Evolutionary conservation across 108 stramenopile species (phyloP).

Genomic region (Cyclotella cryptica): DNA sequence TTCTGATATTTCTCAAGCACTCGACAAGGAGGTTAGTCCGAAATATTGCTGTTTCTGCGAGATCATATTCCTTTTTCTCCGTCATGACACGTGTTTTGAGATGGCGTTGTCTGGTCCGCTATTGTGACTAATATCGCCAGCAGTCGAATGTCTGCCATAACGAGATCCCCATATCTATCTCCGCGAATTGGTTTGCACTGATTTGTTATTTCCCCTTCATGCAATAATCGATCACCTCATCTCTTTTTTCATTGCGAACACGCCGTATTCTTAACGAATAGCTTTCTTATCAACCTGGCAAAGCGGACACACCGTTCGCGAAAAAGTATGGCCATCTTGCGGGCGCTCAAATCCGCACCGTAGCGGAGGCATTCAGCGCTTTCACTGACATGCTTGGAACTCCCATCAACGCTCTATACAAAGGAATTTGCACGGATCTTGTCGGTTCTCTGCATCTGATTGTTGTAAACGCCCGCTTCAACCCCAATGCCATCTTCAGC

Average conservation of each 20-base stretch:
- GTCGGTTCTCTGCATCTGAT: constrained; percentile 93
- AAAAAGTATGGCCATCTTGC: constrained; percentile 82
- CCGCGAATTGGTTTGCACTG: neutral
- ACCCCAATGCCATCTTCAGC: constrained; percentile 83
- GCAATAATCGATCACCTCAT: neutral
- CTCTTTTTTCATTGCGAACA: neutral
- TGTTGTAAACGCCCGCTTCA: constrained; percentile 93
- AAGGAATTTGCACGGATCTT: constrained; percentile 91
- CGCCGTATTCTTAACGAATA: constrained; percentile 23
- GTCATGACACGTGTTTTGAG: too few species aligned
- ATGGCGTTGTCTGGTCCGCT: too few species aligned
- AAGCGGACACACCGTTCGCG: constrained; percentile 85
- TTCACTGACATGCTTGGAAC: constrained; percentile 85
- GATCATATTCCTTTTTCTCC: too few species aligned
- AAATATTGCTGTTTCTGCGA: neutral
- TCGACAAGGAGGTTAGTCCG: constrained; percentile 50
- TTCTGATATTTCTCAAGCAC: constrained; percentile 28
- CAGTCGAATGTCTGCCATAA: too few species aligned
- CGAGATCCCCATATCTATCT: too few species aligned
- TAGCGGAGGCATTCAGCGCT: constrained; percentile 88
- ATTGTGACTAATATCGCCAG: too few species aligned
- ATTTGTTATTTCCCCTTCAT: neutral
- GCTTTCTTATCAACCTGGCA: constrained; percentile 78
- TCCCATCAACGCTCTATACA: constrained; percentile 90
- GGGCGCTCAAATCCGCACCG: constrained; percentile 81